Evolutionary conservation across 345 rosid species (phyloP), one percentile per base, ranked within the genome.

Genomic region (Populus tremula): DNA sequence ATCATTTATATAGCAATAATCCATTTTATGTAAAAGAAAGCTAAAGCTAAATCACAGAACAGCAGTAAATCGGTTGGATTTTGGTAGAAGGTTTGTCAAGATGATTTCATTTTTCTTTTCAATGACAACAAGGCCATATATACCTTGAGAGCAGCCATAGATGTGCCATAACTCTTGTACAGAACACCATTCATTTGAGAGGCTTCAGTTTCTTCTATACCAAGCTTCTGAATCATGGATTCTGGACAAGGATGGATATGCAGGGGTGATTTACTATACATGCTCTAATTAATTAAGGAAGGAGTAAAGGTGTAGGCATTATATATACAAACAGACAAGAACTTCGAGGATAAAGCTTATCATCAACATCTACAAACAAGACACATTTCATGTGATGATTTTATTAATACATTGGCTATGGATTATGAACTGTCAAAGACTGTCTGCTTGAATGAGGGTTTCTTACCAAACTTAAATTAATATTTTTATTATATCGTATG

Each of bases 331-430:
- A 85, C 74, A 94, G 56, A 41, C 97, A 97, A 67, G 90, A 78
- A 74, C 91, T 90, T 9, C 86, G 73, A 56, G 98, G 92, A 69
- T 94, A 94, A 73, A 94, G 98, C 56, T 97, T 94, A 79, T 94
- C 97, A 81, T 94, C 98, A 78, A 94, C 86, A 87, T 94, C 98
- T 94, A 85, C 45, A 80, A 70, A 36, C 70, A 62, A 53, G 59
- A 53, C 23, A 53, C 21, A 18, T 53, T 53, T 20, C 59, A 53
- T 53, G 59, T 6, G 8, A 18, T 20, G n/a, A 17, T 17, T 49
- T 49, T 49, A 27, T 23, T 47, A 31, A 38, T n/a, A 16, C 41
- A 70, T 53, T n/a, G 59, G 23, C n/a, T 18, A 2, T 53, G 59
- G 59, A 53, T 53, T 53, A 17, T 18, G n/a, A 53, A 18, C 59